These are phyloP conservation scores for Metarhizium brunneum DNA, from an alignment of 2,329 filamentous ascomycete genomes.

Conservation along the genomic window DNA sequence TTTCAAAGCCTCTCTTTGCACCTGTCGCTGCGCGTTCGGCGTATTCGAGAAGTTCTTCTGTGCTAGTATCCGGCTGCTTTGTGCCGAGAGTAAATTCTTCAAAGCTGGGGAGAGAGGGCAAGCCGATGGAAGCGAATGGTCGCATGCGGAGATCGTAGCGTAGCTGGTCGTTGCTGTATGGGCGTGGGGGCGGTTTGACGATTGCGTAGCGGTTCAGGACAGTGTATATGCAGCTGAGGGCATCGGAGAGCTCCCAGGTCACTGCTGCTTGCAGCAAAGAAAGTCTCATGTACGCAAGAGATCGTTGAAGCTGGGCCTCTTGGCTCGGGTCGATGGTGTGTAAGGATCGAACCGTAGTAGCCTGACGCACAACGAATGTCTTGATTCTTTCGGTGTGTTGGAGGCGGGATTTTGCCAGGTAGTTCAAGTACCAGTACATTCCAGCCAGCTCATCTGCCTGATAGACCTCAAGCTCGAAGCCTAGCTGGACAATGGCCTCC, in stretches of 20 bases:
- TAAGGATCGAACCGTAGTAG: constrained; percentile 19
- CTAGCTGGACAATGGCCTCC: constrained; percentile 79
- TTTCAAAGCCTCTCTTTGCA: constrained; percentile 48
- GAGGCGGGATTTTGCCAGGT: constrained; percentile 58
- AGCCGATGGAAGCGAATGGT: constrained; percentile 60
- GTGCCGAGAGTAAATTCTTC: constrained; percentile 46
- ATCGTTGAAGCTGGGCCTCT: constrained; percentile 36
- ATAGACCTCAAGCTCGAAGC: constrained; percentile 90
- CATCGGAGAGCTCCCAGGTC: constrained; percentile 46
- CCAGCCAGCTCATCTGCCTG: constrained; percentile 72
- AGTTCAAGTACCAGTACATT: constrained; percentile 87
- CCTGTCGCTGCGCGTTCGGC: constrained; percentile 36
- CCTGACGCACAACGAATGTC: constrained; percentile 44
- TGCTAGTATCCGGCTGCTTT: constrained; percentile 27
- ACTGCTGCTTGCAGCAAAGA: constrained; percentile 57
- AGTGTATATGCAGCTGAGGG: constrained; percentile 54
- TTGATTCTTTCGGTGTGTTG: constrained; percentile 67
- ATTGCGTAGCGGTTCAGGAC: constrained; percentile 50
- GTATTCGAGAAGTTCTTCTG: constrained; percentile 31
- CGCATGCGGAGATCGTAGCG: constrained; percentile 83
- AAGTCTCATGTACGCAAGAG: constrained; percentile 47
- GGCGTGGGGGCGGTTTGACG: constrained; percentile 41
- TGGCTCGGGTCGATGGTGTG: constrained; percentile 14
- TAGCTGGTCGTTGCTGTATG: constrained; percentile 58
- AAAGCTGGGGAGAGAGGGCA: constrained; percentile 58